Conservation (phyloP, 2,329 filamentous ascomycete species). For the Sarocladium oryzae region DNA sequence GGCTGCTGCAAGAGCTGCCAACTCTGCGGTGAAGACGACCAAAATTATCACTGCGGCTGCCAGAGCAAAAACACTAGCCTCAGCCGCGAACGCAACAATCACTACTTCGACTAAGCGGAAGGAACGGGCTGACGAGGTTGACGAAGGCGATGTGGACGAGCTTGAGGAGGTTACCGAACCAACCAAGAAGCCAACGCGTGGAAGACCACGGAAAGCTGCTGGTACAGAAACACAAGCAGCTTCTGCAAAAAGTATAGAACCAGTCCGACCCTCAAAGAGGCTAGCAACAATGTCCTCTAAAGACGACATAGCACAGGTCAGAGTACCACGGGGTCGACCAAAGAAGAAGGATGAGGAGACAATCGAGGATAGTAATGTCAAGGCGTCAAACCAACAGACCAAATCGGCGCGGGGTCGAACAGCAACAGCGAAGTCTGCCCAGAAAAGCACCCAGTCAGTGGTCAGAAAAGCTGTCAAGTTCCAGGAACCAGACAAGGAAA, state of each 20-base stretch:
- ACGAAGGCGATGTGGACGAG: slow-evolving; percentile 39
- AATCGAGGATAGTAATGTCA: slow-evolving; percentile 12
- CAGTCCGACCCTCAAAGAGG: slow-evolving; percentile 22
- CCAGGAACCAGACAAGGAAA: slow-evolving; percentile 60
- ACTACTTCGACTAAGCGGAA: slow-evolving; percentile 40
- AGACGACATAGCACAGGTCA: slow-evolving; percentile 21
- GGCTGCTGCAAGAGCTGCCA: slow-evolving; percentile 35
- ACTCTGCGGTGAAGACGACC: slow-evolving; percentile 32
- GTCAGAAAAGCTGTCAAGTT: slow-evolving; percentile 58
- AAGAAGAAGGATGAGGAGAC: slow-evolving; percentile 29
- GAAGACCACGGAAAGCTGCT: slow-evolving; percentile 18
- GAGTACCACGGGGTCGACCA: slow-evolving; percentile 36
- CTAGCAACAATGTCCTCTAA: slow-evolving; percentile 18
- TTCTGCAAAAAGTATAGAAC: slow-evolving; percentile 16
- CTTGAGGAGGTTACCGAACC: slow-evolving; percentile 19
- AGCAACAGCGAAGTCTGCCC: slow-evolving; percentile 19
- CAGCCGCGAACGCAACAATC: slow-evolving; percentile 24
- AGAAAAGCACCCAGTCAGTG: slow-evolving; percentile 34
- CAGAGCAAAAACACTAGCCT: slow-evolving; percentile 34
- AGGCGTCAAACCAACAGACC: slow-evolving; percentile 24
- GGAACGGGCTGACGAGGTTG: slow-evolving; percentile 45
- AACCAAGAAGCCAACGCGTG: slow-evolving; percentile 34
- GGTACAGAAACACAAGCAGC: neutral
- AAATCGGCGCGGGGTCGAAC: slow-evolving; percentile 24
- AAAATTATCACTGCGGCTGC: slow-evolving; percentile 43